phyloP scores from a whole-genome alignment of 352 stramenopile species.

The Saprolegnia diclina region DNA sequence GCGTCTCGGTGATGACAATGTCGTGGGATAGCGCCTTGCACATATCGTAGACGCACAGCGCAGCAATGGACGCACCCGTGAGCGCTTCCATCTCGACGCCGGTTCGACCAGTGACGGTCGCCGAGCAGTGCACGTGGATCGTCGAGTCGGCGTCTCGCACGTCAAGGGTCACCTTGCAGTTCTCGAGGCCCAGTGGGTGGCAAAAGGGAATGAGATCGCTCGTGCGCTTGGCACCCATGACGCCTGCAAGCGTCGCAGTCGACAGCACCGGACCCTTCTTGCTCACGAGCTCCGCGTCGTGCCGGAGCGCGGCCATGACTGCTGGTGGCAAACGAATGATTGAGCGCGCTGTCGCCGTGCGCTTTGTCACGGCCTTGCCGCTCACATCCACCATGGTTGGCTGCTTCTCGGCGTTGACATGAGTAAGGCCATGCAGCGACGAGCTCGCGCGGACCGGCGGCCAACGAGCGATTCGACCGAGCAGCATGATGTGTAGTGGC shows the following conservation, averaged over 20 bases:
- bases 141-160: constrained; percentile 42
- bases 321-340: constrained; percentile 80
- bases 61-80: constrained; percentile 89
- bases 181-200: constrained; percentile 88
- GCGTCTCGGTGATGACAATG: constrained; percentile 89
- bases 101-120: constrained; percentile 90
- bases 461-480: background rate
- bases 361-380: constrained; percentile 70
- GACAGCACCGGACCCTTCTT: constrained; percentile 88
- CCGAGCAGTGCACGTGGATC: constrained; percentile 84
- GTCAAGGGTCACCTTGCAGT: constrained; percentile 84
- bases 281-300: constrained; percentile 40
- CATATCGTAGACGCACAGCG: constrained; percentile 98
- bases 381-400: constrained; percentile 91
- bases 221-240: constrained; percentile 91
- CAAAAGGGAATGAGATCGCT: constrained; percentile 91
- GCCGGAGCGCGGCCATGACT: constrained; percentile 70
- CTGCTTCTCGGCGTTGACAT: constrained; percentile 23
- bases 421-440: constrained; percentile 18
- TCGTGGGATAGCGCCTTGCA: constrained; percentile 95
- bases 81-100: constrained; percentile 96
- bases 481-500: background rate
- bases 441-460: too few species aligned
- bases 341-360: constrained; percentile 75
- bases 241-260: constrained; percentile 89